Base-by-base conservation (phyloP, 345 rosid species). In the Kernera saxatilis region DNA sequence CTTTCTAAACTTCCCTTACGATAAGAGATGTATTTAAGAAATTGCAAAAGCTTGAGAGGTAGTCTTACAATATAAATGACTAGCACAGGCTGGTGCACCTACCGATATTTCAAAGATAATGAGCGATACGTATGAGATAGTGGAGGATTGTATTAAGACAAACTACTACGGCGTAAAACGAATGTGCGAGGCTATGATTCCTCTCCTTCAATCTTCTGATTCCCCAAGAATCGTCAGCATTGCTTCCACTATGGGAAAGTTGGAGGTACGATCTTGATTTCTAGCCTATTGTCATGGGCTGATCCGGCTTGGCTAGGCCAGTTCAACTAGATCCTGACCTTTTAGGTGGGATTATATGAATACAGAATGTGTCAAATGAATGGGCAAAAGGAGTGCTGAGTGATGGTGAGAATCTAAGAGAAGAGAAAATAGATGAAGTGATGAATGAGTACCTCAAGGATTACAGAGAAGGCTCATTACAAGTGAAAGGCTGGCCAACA, bases 81-180 rank as follows among this genome's bases (percentile, higher is more conserved):
- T 33, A 18, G 17, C 46, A 48, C 80, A 74, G 78, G 51, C 26
- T 49, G 75, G 74, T 61, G 72, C 53, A 23, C 52, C 57, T 2
- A 50, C 56, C 6, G 69, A 82, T 12, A 64, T 79, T 43, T 51
- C 56, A 12, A 69, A 84, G 64, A 58, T 80, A 41, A 21, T 74
- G 17, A 72, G 64, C 3, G 65, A 61, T 69, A 80, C 77, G 4
- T 80, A 78, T n/a, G 85, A 80, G 69, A 18, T 33, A 49, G 79
- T 73, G 0, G 79, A 72, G 69, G 70, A 77, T 41, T 77, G 89
- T 63, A 6, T 83, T 3, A 29, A 75, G 36, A 83, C 70, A 37
- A 87, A 87, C 78, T 87, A 83, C 64, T 83, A 71, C 23, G 91
- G 89, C 0, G 73, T 82, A 15, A 87, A 83, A 56, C 65, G 73